phyloP scores from a whole-genome alignment of 2,329 filamentous ascomycete species.

The Neonectria hederae region DNA sequence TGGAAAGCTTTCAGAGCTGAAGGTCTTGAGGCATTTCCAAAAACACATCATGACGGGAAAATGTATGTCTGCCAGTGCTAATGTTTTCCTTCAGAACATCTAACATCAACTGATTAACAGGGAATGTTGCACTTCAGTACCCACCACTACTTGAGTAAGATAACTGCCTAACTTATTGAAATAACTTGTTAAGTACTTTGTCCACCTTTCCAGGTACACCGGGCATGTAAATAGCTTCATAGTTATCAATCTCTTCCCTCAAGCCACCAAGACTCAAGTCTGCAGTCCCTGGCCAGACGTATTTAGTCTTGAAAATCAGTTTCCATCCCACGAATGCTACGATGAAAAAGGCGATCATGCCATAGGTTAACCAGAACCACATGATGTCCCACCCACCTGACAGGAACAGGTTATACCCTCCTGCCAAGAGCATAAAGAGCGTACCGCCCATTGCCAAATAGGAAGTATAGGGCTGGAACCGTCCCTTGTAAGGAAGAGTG shows the following conservation, averaged over 20 bases:
- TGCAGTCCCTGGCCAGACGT: slow-evolving; percentile 24
- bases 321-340: slow-evolving; percentile 24
- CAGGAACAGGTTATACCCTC: slow-evolving; percentile 24
- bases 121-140: too few relatives aligned
- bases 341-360: slow-evolving; percentile 25
- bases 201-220: slow-evolving; percentile 2
- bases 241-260: slow-evolving; percentile 31
- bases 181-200: not conserved
- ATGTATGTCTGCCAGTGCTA: too few relatives aligned
- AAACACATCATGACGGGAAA: too few relatives aligned
- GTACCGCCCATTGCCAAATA: slow-evolving; percentile 27
- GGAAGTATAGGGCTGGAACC: slow-evolving; percentile 26
- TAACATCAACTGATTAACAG: too few relatives aligned
- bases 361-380: slow-evolving; percentile 29
- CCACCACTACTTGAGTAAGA: not conserved
- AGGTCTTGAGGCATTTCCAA: too few relatives aligned
- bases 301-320: slow-evolving; percentile 20
- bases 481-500: slow-evolving; percentile 24
- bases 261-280: slow-evolving; percentile 26
- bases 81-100: too few relatives aligned
- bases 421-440: slow-evolving; percentile 23
- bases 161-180: not conserved
- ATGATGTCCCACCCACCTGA: slow-evolving; percentile 24
- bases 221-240: slow-evolving; percentile 20
- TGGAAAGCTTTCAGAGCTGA: too few relatives aligned